These are phyloP conservation scores for Talaromyces sp. DNA, from an alignment of 2,329 filamentous ascomycete species.

Conservation along the genomic window DNA sequence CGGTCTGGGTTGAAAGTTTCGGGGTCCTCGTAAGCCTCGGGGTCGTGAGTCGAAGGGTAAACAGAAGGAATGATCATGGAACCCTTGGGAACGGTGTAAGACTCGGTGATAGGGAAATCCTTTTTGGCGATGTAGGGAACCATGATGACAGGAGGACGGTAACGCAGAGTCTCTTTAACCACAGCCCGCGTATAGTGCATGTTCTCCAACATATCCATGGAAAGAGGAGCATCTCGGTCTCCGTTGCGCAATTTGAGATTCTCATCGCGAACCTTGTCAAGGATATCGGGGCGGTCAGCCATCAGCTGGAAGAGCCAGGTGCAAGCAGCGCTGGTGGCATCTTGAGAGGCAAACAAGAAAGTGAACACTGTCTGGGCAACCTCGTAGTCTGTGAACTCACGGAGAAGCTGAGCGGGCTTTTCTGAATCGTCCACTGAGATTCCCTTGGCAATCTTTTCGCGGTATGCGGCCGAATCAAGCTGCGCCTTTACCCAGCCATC, in stretches of 20 bases:
- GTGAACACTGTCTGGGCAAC: slow-evolving; percentile 93
- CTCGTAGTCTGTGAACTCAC: slow-evolving; percentile 84
- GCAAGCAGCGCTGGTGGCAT: slow-evolving; percentile 87
- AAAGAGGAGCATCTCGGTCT: slow-evolving; percentile 64
- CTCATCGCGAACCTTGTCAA: slow-evolving; percentile 88
- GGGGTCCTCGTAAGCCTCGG: slow-evolving; percentile 84
- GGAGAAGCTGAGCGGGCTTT: slow-evolving; percentile 78
- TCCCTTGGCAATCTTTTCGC: slow-evolving; percentile 70
- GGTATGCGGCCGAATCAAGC: slow-evolving; percentile 78
- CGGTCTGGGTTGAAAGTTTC: slow-evolving; percentile 86
- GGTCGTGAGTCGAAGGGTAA: slow-evolving; percentile 86
- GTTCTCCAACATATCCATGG: slow-evolving; percentile 81
- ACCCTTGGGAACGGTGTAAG: slow-evolving; percentile 89
- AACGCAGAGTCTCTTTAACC: slow-evolving; percentile 85
- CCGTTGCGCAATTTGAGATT: slow-evolving; percentile 74
- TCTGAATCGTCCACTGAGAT: slow-evolving; percentile 62
- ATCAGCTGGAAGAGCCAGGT: slow-evolving; percentile 95
- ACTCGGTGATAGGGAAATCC: slow-evolving; percentile 80
- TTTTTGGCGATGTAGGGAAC: slow-evolving; percentile 95
- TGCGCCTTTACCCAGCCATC: slow-evolving; percentile 90
- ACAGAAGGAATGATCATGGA: slow-evolving; percentile 93
- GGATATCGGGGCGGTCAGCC: slow-evolving; percentile 87
- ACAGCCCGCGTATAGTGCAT: slow-evolving; percentile 88
- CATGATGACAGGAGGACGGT: slow-evolving; percentile 95
- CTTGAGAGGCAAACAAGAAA: slow-evolving; percentile 95